Percentiles rank a stretch among this genome's conserved stretches.
Conservation (phyloP, 768 basidiomycete species). For the Antrodiella citrinella region DNA sequence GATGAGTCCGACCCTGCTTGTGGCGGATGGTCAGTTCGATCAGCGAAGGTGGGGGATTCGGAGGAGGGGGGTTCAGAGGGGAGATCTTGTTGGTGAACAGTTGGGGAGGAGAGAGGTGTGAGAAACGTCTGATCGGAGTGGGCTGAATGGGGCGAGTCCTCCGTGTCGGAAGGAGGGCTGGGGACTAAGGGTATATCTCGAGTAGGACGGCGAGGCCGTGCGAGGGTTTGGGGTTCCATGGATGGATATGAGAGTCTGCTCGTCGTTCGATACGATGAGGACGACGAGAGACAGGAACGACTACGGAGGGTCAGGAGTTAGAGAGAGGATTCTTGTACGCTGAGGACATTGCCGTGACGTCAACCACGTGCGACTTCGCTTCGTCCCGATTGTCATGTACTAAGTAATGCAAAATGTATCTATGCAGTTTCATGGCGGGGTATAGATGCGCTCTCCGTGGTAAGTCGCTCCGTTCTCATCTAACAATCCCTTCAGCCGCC, state of each 20-base stretch:
- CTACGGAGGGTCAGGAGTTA: neutral
- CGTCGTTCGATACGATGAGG: neutral
- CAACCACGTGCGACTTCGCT: neutral
- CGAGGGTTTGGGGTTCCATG: neutral
- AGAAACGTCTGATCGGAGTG: conserved; percentile 9
- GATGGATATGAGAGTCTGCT: neutral
- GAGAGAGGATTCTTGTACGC: neutral
- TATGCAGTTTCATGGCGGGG: conserved; percentile 20
- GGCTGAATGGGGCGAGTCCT: neutral
- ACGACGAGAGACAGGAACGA: neutral
- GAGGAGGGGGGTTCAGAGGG: conserved; percentile 6
- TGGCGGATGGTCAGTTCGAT: neutral
- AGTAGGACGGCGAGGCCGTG: neutral
- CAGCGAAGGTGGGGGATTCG: conserved; percentile 5
- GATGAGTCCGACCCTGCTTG: neutral
- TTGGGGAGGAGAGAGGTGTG: conserved; percentile 7
- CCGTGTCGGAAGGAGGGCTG: neutral
- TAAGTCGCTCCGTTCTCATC: conserved; percentile 48
- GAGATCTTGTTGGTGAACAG: neutral
- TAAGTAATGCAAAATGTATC: too few species aligned
- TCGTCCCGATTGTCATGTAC: neutral
- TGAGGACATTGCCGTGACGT: neutral
- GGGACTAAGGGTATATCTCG: neutral
- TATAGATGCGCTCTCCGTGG: conserved; percentile 29
- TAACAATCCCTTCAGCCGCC: conserved; percentile 46